A percentile compares a stretch with the other conserved stretches of the same genome.
Conservation (phyloP, 2,329 filamentous ascomycete species). For the Fusarium chaquense region DNA sequence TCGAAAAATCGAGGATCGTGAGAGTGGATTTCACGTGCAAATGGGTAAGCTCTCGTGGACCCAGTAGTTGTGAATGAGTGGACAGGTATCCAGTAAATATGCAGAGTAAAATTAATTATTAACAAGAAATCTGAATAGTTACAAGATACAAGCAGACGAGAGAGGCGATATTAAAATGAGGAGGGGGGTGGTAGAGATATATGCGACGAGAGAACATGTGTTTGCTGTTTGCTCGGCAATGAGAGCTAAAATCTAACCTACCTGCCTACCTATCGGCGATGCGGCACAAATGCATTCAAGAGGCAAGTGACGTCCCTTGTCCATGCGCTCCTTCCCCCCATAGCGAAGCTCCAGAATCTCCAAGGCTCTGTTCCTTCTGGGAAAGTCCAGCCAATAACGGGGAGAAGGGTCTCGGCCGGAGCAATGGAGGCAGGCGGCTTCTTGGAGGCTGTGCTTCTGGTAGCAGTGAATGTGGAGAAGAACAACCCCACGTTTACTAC, state of each 20-base stretch:
- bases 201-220: constrained; percentile 13
- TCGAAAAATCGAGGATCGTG: constrained; percentile 9
- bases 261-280: constrained; percentile 26
- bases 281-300: constrained; percentile 39
- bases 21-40: constrained; percentile 37
- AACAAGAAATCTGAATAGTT: neutral
- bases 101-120: constrained; percentile 4
- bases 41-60: constrained; percentile 24
- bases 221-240: constrained; percentile 10
- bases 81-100: constrained; percentile 13
- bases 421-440: constrained; percentile 39
- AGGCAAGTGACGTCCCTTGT: constrained; percentile 43
- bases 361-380: constrained; percentile 13
- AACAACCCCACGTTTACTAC: constrained; percentile 21
- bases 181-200: constrained; percentile 11
- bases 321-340: constrained; percentile 21
- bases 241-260: neutral
- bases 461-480: constrained; percentile 19
- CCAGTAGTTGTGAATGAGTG: constrained; percentile 13
- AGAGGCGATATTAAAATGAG: neutral
- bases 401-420: constrained; percentile 33
- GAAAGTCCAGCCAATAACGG: constrained; percentile 23
- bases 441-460: constrained; percentile 11
- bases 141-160: constrained; percentile 2
- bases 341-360: constrained; percentile 12